Evolutionary conservation across 139 green algal species (phyloP), one percentile per base, ranked within the genome.

Genomic region (Chlorella vulgaris): DNA sequence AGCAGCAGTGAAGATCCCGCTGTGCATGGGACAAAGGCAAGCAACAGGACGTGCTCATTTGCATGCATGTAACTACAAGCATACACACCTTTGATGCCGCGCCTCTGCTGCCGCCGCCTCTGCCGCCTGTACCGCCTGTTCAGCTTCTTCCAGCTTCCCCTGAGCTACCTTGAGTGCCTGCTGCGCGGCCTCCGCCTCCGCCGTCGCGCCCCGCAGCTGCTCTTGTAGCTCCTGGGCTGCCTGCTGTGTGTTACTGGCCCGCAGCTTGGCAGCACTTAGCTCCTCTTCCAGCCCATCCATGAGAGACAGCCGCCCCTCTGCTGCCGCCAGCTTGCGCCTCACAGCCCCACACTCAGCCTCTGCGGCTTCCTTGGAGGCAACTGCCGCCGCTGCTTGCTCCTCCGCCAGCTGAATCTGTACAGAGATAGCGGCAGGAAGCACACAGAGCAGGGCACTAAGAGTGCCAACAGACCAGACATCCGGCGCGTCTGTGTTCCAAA

Each of bases 271-370:
- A 47, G 35, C 65, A 24, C 38, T 65, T 6, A 73, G 40, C 66
- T 83, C 77, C 24, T 60, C 36, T 65, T 83, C 77, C 43, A 83
- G 47, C 42, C 35, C n/a, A 43, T 69, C 77, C 36, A 69, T 65
- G 33, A 83, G 50, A 5, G 77, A 74, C 66, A 83, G 77, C 35
- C 66, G 47, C 15, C 77, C 77, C 63, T 83, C 77, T 1, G 77
- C 77, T 35, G 62, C 65, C 3, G 77, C 77, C 66, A 83, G 65
- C 65, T 69, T 35, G 18, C 77, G 77, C 62, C 77, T 47, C 77
- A 83, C 35, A 2, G 47, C n/a, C 31, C 55, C 77, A 36, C 77
- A 55, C 65, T 83, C 77, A 0, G 77, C 36, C 43, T 83, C 65
- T 0, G 28, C 40, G 0, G 62, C 77, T 65, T 83, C 77, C 3